Evolutionary conservation across 768 basidiomycete species (phyloP), one percentile per base, ranked within the genome.

Genomic region (Suillus alpinus): DNA sequence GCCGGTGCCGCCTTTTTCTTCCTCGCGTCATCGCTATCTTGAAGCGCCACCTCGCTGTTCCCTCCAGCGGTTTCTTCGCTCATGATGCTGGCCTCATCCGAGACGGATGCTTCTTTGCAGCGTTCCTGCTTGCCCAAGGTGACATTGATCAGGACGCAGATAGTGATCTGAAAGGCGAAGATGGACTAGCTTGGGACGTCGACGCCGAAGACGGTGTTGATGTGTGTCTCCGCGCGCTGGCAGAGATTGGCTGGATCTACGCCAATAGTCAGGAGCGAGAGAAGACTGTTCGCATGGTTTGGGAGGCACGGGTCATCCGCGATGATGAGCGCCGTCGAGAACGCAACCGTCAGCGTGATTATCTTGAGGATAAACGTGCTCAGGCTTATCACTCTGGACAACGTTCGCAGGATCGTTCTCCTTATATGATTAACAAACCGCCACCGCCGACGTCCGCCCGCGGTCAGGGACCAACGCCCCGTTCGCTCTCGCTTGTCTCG

Each of bases 71-170:
- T 13, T 83, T 96, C 65, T 94, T 97, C 69, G 81, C 81, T 66
- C 95, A 89, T 80, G 95, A 98, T 70, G 85, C 93, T 1, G 88
- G 89, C 20, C 80, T 95, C 4, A 86, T 95, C 57, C 84, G 91
- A 20, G 94, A 96, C 67, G 95, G 95, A 3, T 92, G 89, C 67
- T 96, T 89, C 80, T 95, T 89, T 67, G 91, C 92, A 4, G 93
- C 86, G 2, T 84, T 89, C 63, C 76, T 94, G 41, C 81, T 92
- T 6, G 91, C 90, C 0, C 86, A 83, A 60, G 71, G 76, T 8
- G 85, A 82, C 9, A 62, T 75, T 16, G 77, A 84, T 5, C 86
- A 88, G 18, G 81, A 86, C 58, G 74, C 80, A 23, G 71, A 78
- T 34, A 62, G 77, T 29, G 66, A 59, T 32, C 47, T 61, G 1